Conservation (phyloP, 495 filamentous ascomycete genomes). For the Podospora pseudopauciseta region DNA sequence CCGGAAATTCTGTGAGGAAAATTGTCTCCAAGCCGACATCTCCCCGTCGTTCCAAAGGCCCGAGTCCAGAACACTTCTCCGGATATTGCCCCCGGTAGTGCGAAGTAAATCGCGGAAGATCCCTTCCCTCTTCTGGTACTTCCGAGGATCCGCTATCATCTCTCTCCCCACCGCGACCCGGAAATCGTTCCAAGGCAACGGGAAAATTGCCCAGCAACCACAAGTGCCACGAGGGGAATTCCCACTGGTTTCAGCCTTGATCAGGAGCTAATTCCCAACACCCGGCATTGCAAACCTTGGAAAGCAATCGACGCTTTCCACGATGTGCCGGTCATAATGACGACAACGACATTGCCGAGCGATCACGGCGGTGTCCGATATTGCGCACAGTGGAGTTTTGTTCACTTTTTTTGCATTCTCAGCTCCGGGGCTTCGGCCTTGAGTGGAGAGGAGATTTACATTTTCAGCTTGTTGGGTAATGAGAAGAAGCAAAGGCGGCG, state of each 20-base stretch:
- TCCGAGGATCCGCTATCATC: neutral
- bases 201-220: slow-evolving; percentile 15
- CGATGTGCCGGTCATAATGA: neutral
- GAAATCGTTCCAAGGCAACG: slow-evolving; percentile 15
- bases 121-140: neutral
- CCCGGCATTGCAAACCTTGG: neutral
- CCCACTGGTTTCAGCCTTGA: slow-evolving; percentile 22
- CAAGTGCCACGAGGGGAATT: slow-evolving; percentile 17
- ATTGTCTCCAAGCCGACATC: neutral
- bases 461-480: neutral
- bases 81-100: neutral
- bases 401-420: neutral
- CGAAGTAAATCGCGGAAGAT: neutral
- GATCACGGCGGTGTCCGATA: neutral
- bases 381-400: neutral
- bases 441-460: neutral
- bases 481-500: neutral
- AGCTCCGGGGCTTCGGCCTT: neutral
- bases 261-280: neutral
- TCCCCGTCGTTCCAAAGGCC: neutral
- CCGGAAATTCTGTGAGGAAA: neutral
- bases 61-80: slow-evolving; percentile 1
- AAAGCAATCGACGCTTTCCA: neutral
- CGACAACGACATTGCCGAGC: neutral
- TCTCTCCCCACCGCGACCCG: slow-evolving; percentile 8